Evolutionary conservation across 345 rosid genomes (phyloP).

Genomic region (Fremontodendron californicum): DNA sequence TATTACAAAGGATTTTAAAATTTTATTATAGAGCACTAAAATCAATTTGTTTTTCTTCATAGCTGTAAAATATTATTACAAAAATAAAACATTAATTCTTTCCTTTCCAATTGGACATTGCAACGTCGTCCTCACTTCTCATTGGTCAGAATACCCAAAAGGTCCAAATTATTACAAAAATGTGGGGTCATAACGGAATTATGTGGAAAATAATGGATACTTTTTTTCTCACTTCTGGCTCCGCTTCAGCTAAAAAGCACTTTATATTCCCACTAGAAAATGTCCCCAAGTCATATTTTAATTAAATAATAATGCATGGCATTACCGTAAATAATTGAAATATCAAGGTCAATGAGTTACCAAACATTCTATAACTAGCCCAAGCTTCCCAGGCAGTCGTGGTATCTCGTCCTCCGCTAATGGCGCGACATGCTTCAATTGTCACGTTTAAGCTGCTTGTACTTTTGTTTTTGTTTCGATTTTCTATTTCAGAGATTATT

Average conservation of each 20-base stretch:
- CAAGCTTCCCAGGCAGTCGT: background rate
- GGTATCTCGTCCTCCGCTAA: background rate
- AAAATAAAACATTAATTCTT: background rate
- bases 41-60: background rate
- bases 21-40: too few species aligned
- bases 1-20: too few species aligned
- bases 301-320: background rate
- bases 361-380: background rate
- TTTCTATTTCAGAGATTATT: constrained; percentile 40
- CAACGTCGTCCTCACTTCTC: background rate
- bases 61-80: background rate
- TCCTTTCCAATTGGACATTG: background rate
- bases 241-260: too few species aligned
- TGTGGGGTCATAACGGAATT: background rate
- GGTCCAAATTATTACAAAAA: background rate
- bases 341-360: background rate
- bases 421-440: background rate
- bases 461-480: constrained; percentile 9
- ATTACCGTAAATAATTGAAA: background rate
- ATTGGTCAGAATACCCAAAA: background rate
- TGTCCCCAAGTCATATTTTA: background rate
- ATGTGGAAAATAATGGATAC: background rate
- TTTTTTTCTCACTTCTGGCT: too few species aligned
- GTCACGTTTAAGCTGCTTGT: constrained; percentile 1
- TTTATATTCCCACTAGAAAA: background rate